Percentiles rank a stretch among this genome's conserved stretches.
Conservation (phyloP, 345 rosid species). For the Citrus sinensis region DNA sequence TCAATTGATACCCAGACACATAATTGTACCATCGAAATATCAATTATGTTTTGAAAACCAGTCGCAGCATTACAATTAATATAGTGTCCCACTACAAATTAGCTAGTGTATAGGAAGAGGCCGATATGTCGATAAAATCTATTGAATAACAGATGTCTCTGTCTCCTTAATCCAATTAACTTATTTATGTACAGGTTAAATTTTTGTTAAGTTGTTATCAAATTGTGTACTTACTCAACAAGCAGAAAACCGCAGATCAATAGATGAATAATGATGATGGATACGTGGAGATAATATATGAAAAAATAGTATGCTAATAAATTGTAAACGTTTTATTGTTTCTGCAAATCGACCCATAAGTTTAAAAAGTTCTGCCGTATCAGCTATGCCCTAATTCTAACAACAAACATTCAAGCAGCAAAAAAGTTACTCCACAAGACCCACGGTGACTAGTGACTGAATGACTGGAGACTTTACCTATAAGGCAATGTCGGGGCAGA, state of each 20-base stretch:
- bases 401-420: constrained; percentile 7
- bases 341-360: neutral
- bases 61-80: neutral
- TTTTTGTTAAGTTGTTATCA: neutral
- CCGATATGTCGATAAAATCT: constrained; percentile 12
- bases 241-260: neutral
- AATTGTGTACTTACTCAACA: neutral
- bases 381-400: constrained; percentile 1
- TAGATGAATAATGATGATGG: neutral
- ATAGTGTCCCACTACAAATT: constrained; percentile 17
- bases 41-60: neutral
- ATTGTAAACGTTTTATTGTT: no score
- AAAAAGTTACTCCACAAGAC: constrained; percentile 9
- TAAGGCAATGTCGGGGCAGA: constrained; percentile 18
- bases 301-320: neutral
- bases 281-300: neutral
- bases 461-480: constrained; percentile 17
- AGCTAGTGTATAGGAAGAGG: constrained; percentile 4
- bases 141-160: constrained; percentile 8
- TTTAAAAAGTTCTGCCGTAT: neutral
- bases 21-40: neutral
- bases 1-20: neutral
- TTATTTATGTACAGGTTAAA: neutral
- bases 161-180: constrained; percentile 1
- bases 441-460: constrained; percentile 18